A percentile compares a stretch with the other conserved stretches of the same genome.
phyloP scores from a whole-genome alignment of 2,329 filamentous ascomycete species.

The Lachnellula hyalina region DNA sequence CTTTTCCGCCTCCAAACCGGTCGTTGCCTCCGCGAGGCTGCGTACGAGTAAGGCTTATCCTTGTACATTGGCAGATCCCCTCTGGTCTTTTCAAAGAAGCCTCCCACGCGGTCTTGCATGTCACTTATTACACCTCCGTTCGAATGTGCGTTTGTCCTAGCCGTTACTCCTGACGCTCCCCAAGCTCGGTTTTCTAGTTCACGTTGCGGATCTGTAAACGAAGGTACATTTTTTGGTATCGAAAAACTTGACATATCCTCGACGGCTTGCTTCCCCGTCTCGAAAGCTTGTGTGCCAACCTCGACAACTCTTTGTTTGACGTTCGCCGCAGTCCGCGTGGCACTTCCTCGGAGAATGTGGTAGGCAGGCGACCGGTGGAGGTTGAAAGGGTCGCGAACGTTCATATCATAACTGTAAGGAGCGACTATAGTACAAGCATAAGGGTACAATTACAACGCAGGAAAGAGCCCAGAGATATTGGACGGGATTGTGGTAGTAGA shows the following conservation, averaged over 20 bases:
- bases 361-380: constrained; percentile 40
- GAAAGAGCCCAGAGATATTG: neutral
- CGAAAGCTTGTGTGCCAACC: constrained; percentile 44
- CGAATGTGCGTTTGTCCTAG: constrained; percentile 31
- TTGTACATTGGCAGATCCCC: constrained; percentile 88
- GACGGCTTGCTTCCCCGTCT: constrained; percentile 35
- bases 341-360: constrained; percentile 45
- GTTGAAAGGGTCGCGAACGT: constrained; percentile 34
- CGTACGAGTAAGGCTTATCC: constrained; percentile 85
- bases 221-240: constrained; percentile 64
- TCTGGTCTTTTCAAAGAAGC: constrained; percentile 55
- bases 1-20: constrained; percentile 62
- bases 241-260: constrained; percentile 57
- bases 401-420: constrained; percentile 31
- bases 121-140: constrained; percentile 41
- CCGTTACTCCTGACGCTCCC: constrained; percentile 46
- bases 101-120: constrained; percentile 55
- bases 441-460: constrained; percentile 1
- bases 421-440: constrained; percentile 14
- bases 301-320: constrained; percentile 45
- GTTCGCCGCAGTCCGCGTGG: constrained; percentile 40
- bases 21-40: constrained; percentile 52
- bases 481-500: neutral
- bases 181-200: constrained; percentile 62
- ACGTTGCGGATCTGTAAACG: constrained; percentile 60